Evolutionary conservation across 352 stramenopile genomes (phyloP), one percentile per base, ranked within the genome.

Genomic region (Globisporangium yorkense): DNA sequence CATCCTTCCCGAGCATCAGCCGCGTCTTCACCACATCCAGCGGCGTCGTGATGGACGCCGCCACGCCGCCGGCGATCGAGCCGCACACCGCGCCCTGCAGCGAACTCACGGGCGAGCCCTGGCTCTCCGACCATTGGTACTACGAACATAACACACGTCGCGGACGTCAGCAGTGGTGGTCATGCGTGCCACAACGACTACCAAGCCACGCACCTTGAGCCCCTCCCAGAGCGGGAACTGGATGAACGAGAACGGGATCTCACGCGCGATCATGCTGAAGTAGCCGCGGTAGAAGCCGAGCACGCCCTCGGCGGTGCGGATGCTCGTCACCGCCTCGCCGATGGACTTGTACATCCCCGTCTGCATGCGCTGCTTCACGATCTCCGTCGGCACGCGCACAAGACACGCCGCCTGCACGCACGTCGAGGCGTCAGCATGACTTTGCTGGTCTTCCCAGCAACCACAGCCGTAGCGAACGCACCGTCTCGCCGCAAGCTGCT

Each of bases 211-310:
- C 45, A 94, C 77, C 87, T 99, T 99, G 27, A 98, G 76, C 37
- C 79, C 72, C 84, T 99, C 97, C 84, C 98, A 99, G 3, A 99
- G 71, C n/a, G 96, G 96, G 72, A 99, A 99, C 84, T 99, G 96
- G 68, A 99, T 98, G 51, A 99, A 97, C 27, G 96, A 98, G 74
- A 99, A 99, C 5, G 97, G 97, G 57, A 99, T 98, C 67, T 99
- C 97, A 59, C 97, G 84, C 59, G 98, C 87, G n/a, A 99, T 86
- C 64, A 98, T 99, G 54, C 97, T 98, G 61, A 89, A 94, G 77
- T 98, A 99, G 52, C 96, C 97, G 45, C 90, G 82, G 78, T 99
- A 99, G 61, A 99, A 94, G 13, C 96, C 96, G 20, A 75, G 66
- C 24, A 89, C 21, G 29, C 75, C 94, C 61, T 87, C 71, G 40